Base-by-base conservation (phyloP, 805 yeast genomes). In the Barnettozyma pratensis region DNA sequence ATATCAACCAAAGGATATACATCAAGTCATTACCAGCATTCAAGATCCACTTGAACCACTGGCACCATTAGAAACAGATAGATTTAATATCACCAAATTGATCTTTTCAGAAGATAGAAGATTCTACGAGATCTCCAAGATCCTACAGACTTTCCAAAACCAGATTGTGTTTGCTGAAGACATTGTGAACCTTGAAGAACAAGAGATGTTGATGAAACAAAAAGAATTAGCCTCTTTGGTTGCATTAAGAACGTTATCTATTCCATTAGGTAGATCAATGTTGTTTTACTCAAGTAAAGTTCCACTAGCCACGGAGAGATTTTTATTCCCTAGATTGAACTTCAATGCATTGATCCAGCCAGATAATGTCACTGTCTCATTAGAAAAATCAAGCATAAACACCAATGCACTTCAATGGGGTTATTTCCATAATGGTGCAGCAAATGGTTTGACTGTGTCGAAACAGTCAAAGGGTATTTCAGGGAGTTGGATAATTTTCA, bases 401-500 rank as follows among this genome's bases (percentile, higher is more conserved):
- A 67, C 72, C 2, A 74, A 69, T 11, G 65, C 74, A 4, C 62
- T 76, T 36, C 79, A 80, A 37, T 90, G 97, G 97, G 96, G 96
- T 0, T 79, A 80, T 53, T 94, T 94, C 62, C 97, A 92, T 57
- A 87, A 87, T 57, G 99, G 99, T 12, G 96, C 83, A 0, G 82
- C 96, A 3, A 76, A 92, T 1, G 99, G 97, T 0, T 67, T 94
- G 44, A 81, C 84, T 47, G 80, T 92, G 7, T 80, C 92, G 5
- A 74, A 73, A 47, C 79, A 77, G 42, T 80, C 89, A 0, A 75
- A 76, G 38, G 89, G 87, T 7, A 80, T 88, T 7, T 76, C 80
- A 7, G 96, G 97, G 1, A 82, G 95, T 56, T 92, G 98, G 98
- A 86, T 92, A 36, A 85, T 85, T 1, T 89, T 87, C 62, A 88